Percentiles rank a stretch among this genome's conserved stretches.
phyloP scores from a whole-genome alignment of 768 basidiomycete species.

The Rhodotorula toruloides region DNA sequence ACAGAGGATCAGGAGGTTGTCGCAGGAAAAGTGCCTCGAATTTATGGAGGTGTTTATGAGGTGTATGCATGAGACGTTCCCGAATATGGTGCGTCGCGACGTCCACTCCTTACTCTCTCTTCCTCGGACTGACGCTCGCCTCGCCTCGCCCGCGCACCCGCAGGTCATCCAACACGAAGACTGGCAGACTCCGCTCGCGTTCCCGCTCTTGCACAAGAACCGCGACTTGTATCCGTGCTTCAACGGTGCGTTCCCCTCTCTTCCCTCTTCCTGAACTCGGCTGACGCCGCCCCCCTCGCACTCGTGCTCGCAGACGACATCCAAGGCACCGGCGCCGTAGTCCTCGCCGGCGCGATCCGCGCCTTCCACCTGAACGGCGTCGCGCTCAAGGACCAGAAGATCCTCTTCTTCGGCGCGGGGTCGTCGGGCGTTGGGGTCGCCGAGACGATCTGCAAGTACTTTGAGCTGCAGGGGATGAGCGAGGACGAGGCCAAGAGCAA shows the following conservation, averaged over 20 bases:
- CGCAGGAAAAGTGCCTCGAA: conserved; percentile 52
- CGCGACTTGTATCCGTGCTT: conserved; percentile 55
- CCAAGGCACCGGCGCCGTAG: conserved; percentile 84
- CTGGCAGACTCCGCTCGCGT: conserved; percentile 87
- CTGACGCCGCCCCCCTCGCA: conserved; percentile 45
- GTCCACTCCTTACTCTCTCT: too few relatives aligned
- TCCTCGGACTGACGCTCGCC: background rate
- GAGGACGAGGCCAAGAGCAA: conserved; percentile 67
- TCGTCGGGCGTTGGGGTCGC: conserved; percentile 89
- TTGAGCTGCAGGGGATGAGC: conserved; percentile 70
- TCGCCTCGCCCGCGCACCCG: too few relatives aligned
- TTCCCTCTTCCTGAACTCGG: background rate
- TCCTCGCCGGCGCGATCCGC: conserved; percentile 78
- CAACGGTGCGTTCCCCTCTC: conserved; percentile 34
- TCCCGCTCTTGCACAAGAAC: conserved; percentile 72
- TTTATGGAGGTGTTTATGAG: conserved; percentile 94
- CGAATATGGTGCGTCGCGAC: conserved; percentile 26
- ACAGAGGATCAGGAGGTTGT: conserved; percentile 63
- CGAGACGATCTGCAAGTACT: conserved; percentile 73
- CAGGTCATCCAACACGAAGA: conserved; percentile 54
- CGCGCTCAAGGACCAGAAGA: conserved; percentile 65
- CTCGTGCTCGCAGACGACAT: conserved; percentile 82
- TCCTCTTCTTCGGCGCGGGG: conserved; percentile 89
- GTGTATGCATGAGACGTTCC: conserved; percentile 57
- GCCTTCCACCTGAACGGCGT: conserved; percentile 49